These are phyloP conservation scores for Fomitopsis serialis DNA, from an alignment of 768 basidiomycete species.

Conservation along the genomic window DNA sequence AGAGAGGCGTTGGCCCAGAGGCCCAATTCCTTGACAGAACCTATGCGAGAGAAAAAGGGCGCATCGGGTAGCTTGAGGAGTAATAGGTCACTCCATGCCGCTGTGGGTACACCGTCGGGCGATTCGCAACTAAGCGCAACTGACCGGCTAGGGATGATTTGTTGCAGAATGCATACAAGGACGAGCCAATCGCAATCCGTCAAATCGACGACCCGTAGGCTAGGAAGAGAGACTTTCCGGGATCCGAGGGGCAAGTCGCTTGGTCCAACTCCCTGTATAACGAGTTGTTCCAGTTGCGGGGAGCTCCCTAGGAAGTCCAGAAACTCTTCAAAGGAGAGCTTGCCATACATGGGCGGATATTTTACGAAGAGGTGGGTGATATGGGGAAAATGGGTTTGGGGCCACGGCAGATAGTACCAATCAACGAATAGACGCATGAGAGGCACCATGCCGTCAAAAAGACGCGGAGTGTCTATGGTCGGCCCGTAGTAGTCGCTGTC, in stretches of 20 bases:
- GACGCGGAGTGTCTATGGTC: too few relatives aligned
- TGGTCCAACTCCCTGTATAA: background rate
- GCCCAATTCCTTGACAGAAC: too few relatives aligned
- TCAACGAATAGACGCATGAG: too few relatives aligned
- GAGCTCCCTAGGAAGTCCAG: background rate
- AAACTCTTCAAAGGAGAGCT: background rate
- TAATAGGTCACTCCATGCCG: background rate
- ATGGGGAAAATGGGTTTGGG: background rate
- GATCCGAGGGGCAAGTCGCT: background rate
- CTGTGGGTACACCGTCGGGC: background rate
- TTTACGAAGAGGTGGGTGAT: background rate
- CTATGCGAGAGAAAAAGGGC: too few relatives aligned
- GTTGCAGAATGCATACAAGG: background rate
- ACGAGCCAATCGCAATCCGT: background rate
- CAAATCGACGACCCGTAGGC: background rate
- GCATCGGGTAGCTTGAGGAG: too few relatives aligned
- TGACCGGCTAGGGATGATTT: background rate
- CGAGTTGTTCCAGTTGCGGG: background rate
- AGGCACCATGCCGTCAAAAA: too few relatives aligned
- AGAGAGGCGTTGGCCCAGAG: too few relatives aligned
- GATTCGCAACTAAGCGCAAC: too few relatives aligned
- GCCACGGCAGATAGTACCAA: background rate
- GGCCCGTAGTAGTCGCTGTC: too few relatives aligned
- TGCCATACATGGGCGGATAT: background rate
- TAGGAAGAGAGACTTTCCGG: background rate